Conservation (phyloP, 2,329 filamentous ascomycete genomes). For the Knufia petricola region DNA sequence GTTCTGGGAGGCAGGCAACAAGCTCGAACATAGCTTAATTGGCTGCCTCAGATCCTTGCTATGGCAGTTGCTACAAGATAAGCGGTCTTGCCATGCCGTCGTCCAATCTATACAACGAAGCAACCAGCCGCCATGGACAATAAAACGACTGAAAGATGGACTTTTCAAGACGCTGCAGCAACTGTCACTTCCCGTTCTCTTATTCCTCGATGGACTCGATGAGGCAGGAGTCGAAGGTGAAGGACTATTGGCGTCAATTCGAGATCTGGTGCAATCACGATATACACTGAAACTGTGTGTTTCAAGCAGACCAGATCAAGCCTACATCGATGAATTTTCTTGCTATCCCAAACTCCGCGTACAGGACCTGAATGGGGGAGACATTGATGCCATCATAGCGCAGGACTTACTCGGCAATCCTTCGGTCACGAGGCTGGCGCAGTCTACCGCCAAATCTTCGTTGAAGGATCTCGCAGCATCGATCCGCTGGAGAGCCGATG, state of each 20-base stretch:
- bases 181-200: not conserved
- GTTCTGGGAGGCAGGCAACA: not conserved
- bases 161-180: not conserved
- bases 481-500: conserved; percentile 30
- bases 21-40: not conserved
- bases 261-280: too few species aligned
- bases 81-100: not conserved
- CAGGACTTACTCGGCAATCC: not conserved
- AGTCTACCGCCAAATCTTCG: not conserved
- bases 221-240: conserved; percentile 8
- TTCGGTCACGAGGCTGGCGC: too few species aligned
- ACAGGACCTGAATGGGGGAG: conserved; percentile 7
- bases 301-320: conserved; percentile 11
- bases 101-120: not conserved
- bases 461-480: conserved; percentile 11
- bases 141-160: not conserved
- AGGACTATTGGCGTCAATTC: not conserved
- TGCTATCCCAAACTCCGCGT: conserved; percentile 10
- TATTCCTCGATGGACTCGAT: conserved; percentile 13
- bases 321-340: conserved; percentile 10
- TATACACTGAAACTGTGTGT: conserved; percentile 10
- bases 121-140: not conserved
- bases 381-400: conserved; percentile 8
- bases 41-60: not conserved
- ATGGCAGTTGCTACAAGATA: conserved; percentile 1